Conservation (phyloP, 1,139 yeast species). For the Yamadazyma siamensis region DNA sequence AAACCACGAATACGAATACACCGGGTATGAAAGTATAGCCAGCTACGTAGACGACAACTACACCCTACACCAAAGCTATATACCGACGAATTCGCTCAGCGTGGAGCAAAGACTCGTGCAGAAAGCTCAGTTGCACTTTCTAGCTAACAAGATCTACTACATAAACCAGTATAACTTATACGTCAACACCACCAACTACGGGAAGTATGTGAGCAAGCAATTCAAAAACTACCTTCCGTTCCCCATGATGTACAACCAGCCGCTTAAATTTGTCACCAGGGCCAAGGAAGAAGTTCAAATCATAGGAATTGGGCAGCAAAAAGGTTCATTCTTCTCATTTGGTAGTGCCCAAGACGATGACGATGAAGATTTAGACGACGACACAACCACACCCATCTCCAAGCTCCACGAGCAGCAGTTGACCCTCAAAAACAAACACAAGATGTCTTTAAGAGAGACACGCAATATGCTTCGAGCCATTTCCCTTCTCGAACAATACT, state of each 20-base stretch:
- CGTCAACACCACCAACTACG: conserved; percentile 61
- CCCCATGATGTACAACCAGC: conserved; percentile 84
- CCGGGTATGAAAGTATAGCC: conserved; percentile 53
- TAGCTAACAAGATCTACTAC: conserved; percentile 39
- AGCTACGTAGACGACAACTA: conserved; percentile 13
- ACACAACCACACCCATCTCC: conserved; percentile 41
- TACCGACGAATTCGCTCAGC: not conserved
- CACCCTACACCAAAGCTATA: too few species aligned
- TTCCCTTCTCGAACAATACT: conserved; percentile 31
- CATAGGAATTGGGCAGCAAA: conserved; percentile 35
- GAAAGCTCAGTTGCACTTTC: conserved; percentile 23
- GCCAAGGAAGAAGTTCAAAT: conserved; percentile 47
- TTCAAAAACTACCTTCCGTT: conserved; percentile 63
- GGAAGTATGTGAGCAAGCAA: conserved; percentile 57
- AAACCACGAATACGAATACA: conserved; percentile 19
- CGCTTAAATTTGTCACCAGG: conserved; percentile 47
- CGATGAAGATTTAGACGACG: conserved; percentile 19
- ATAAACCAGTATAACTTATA: conserved; percentile 63
- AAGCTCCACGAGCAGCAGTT: conserved; percentile 50
- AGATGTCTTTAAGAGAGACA: conserved; percentile 44
- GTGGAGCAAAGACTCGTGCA: conserved; percentile 19
- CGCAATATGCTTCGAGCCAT: conserved; percentile 52
- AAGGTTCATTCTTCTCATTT: conserved; percentile 28
- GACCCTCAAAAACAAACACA: conserved; percentile 40
- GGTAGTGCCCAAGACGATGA: conserved; percentile 8